These are phyloP conservation scores for Hirsutella thompsonii DNA, from an alignment of 2,329 filamentous ascomycete species.

Conservation along the genomic window DNA sequence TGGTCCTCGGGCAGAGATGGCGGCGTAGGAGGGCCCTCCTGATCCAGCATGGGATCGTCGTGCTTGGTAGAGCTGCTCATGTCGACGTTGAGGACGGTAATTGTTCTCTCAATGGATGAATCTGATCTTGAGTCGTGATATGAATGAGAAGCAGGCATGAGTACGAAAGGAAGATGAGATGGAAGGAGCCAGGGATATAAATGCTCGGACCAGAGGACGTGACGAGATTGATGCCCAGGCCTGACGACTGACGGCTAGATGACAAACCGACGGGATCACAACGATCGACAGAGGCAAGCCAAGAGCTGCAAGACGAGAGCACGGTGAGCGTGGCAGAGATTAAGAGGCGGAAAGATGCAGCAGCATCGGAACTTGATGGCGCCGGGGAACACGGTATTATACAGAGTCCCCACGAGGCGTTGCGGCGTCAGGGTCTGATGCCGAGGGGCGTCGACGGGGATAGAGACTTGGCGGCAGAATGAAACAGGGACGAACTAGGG, in stretches of 20 bases:
- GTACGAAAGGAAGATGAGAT: conserved; percentile 3
- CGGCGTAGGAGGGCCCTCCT: conserved; percentile 6
- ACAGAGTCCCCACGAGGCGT: background rate
- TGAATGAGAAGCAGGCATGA: conserved; percentile 15
- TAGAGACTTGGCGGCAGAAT: background rate
- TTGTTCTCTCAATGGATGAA: conserved; percentile 19
- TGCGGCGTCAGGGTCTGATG: background rate
- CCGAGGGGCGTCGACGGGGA: background rate
- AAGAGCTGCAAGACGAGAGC: no score
- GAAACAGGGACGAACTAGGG: background rate
- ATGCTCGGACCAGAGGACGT: no score
- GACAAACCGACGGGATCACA: no score
- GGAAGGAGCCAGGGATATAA: background rate
- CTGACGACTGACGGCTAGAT: background rate
- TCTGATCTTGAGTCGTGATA: conserved; percentile 19
- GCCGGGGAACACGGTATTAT: background rate
- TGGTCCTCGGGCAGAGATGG: conserved; percentile 9
- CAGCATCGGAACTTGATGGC: background rate
- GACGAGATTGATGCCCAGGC: background rate
- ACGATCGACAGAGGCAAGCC: no score
- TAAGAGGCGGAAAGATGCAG: background rate
- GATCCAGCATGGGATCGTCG: conserved; percentile 9
- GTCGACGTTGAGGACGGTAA: conserved; percentile 15
- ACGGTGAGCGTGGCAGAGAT: background rate
- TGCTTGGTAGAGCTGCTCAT: conserved; percentile 12